Base-by-base conservation (phyloP, 2,329 filamentous ascomycete species). In the Lachnellula cervina region DNA sequence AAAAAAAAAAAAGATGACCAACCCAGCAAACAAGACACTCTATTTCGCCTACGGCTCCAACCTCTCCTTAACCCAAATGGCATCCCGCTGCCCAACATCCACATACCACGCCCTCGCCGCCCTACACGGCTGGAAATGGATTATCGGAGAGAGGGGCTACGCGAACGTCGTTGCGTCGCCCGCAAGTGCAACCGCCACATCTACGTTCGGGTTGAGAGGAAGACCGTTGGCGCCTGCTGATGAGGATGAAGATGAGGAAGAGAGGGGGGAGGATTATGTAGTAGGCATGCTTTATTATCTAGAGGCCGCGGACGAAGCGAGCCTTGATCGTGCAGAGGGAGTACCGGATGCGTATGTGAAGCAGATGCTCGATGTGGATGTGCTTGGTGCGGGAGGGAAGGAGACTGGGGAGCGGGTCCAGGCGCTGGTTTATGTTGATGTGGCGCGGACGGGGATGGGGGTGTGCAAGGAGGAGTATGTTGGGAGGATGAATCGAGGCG, bases 31-130 rank as follows among this genome's bases (percentile, higher is more conserved):
- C n/a, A 16, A 25, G 52, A 51, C 46, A 6, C 69, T 83, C 60
- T 88, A 88, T 74, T 88, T 89, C 67, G 87, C 81, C 64, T 89
- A 87, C 70, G 87, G 86, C 59, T 84, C 80, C 68, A 89, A 89
- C 69, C 77, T 89, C 56, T 87, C 83, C 68, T 77, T 77, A 0
- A 70, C 76, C 28, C 86, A 89, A 70, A 89, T 90, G 87, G 63
- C 63, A 4, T 62, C 68, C 46, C 83, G 86, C 51, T 89, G 87
- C 66, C 78, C 79, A 1, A 68, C 67, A 0, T 76, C 76, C 0
- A 80, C 80, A 49, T 72, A 70, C 5, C 73, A 73, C 0, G 64
- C 58, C 21, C 80, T 81, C 52, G 86, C 77, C 3, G 71, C 78
- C 19, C 75, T 90, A 3, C 66, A 69, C 1, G 73, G 74, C 42